Evolutionary conservation across 2,329 filamentous ascomycete species (phyloP).

Genomic region (Mycogone perniciosa): DNA sequence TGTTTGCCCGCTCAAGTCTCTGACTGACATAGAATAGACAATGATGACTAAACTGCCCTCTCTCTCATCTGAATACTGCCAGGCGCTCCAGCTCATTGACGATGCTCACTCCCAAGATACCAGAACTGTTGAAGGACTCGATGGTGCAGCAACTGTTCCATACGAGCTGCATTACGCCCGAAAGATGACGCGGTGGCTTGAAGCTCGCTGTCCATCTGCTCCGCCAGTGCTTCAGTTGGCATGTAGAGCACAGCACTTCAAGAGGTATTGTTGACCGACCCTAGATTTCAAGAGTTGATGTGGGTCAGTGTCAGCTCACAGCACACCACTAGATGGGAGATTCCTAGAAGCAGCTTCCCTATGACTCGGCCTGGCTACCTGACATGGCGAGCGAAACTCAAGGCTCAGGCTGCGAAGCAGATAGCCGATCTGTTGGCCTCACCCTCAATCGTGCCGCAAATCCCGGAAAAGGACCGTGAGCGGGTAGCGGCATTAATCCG

Average conservation of each 20-base stretch:
- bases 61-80: slow-evolving; percentile 36
- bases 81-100: slow-evolving; percentile 64
- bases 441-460: slow-evolving; percentile 29
- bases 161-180: slow-evolving; percentile 79
- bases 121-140: slow-evolving; percentile 33
- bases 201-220: slow-evolving; percentile 51
- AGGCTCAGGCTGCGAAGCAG: slow-evolving; percentile 53
- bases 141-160: slow-evolving; percentile 42
- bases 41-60: slow-evolving; percentile 19
- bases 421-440: slow-evolving; percentile 49
- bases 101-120: slow-evolving; percentile 44
- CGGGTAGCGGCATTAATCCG: slow-evolving; percentile 66
- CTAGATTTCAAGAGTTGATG: not conserved
- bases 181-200: slow-evolving; percentile 71
- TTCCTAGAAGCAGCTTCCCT: slow-evolving; percentile 66
- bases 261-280: slow-evolving; percentile 38
- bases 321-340: slow-evolving; percentile 58
- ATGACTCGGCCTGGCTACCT: slow-evolving; percentile 72
- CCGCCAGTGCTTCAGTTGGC: slow-evolving; percentile 65
- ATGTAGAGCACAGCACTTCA: slow-evolving; percentile 78
- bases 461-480: slow-evolving; percentile 45
- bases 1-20: no score
- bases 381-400: slow-evolving; percentile 69
- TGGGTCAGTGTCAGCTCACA: not conserved
- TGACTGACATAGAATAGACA: not conserved